phyloP scores from a whole-genome alignment of 2,329 filamentous ascomycete species.

The Phaeosphaeria sp. region DNA sequence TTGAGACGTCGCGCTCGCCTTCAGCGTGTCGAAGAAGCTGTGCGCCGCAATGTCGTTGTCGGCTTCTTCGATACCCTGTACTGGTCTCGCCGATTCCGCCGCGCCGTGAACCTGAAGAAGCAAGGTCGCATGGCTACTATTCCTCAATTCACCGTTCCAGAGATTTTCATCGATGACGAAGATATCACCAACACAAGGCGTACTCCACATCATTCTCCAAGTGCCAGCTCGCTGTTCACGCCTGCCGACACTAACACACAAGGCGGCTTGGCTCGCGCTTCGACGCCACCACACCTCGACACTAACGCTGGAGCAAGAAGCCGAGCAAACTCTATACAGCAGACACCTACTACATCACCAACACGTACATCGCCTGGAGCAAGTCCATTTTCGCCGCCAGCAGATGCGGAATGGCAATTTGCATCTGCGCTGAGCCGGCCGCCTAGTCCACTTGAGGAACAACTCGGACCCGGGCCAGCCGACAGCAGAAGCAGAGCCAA shows the following conservation, averaged over 20 bases:
- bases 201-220: slow-evolving; percentile 39
- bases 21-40: slow-evolving; percentile 93
- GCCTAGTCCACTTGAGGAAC: slow-evolving; percentile 42
- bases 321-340: slow-evolving; percentile 48
- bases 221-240: slow-evolving; percentile 42
- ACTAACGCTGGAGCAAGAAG: slow-evolving; percentile 35
- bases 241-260: slow-evolving; percentile 35
- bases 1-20: slow-evolving; percentile 86
- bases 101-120: slow-evolving; percentile 73
- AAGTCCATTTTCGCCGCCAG: slow-evolving; percentile 38
- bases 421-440: slow-evolving; percentile 51
- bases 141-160: slow-evolving; percentile 82
- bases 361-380: slow-evolving; percentile 34
- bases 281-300: slow-evolving; percentile 36
- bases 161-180: slow-evolving; percentile 88
- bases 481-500: slow-evolving; percentile 66
- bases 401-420: slow-evolving; percentile 54
- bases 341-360: slow-evolving; percentile 44
- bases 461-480: slow-evolving; percentile 31
- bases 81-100: slow-evolving; percentile 83
- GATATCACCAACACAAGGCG: slow-evolving; percentile 56
- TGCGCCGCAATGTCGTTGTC: slow-evolving; percentile 85
- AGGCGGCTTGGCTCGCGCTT: slow-evolving; percentile 33
- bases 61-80: slow-evolving; percentile 96
- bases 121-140: slow-evolving; percentile 75